Base-by-base conservation (phyloP, 257 asterid species). In the Penstemon barbatus region DNA sequence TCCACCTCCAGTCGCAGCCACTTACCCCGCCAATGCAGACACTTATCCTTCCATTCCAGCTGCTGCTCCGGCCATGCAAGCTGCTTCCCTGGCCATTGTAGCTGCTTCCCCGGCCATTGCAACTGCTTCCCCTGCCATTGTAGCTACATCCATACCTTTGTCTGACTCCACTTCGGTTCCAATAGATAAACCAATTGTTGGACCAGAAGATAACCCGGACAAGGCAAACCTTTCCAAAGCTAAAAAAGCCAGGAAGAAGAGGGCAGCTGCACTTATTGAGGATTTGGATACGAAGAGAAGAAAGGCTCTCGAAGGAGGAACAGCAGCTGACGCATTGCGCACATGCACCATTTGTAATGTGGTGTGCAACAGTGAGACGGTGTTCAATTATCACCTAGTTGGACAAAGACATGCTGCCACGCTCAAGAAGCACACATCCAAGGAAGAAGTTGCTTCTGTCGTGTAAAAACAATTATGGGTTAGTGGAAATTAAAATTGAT, bases 361-460 rank as follows among this genome's bases (percentile, higher is more conserved):
- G 80, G 89, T 91, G 49, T 91, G 97, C 88, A 89, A 85, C 63
- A 87, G 96, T 41, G 86, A 78, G 58, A 82, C 81, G 0, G 97
- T 87, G 50, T 82, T 74, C 68, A 78, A 36, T 10, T 53, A 12
- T 63, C 96, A 91, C 75, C 83, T 91, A 9, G 82, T 86, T 7
- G 97, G 93, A 61, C 82, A 89, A 65, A 89, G 81, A 66, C 97
- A 89, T 74, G 84, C 82, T n/a, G 49, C 83, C 40, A 80, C 68
- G 86, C 54, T 78, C 77, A 91, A 74, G 82, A 85, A 79, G 78
- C 74, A 40, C 4, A 74, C 78, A 6, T 61, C 63, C 49, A 39
- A 18, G 5, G 58, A 74, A 7, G 81, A 79, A 60, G 73, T 65
- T 67, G 80, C 82, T 71, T 51, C 73, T 19, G 71, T 75, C 57